Evolutionary conservation across 495 filamentous ascomycete genomes (phyloP).

Genomic region (Podospora fimiseda): DNA sequence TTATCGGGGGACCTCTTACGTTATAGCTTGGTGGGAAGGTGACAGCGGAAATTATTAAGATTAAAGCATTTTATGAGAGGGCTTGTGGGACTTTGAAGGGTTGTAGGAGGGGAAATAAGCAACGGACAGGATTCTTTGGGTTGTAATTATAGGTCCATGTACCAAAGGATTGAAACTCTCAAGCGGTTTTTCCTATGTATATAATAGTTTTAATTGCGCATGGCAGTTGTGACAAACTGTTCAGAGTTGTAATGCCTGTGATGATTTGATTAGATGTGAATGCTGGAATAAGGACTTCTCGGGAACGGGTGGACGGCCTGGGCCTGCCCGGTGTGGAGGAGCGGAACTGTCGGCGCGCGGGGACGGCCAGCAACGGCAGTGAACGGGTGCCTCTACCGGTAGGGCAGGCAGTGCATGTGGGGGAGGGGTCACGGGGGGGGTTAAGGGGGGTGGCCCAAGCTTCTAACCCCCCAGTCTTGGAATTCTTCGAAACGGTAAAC

Average conservation of each 20-base stretch:
- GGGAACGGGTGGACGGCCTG: too few relatives aligned
- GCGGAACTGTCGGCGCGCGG: neutral
- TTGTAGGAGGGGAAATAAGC: too few relatives aligned
- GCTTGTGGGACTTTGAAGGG: neutral
- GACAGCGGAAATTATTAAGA: neutral
- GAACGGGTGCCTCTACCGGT: neutral
- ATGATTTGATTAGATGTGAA: too few relatives aligned
- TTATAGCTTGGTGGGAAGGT: neutral
- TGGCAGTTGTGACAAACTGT: neutral
- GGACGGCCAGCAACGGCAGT: too few relatives aligned
- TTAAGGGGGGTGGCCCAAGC: neutral
- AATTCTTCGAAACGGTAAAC: too few relatives aligned
- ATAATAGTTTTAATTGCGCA: neutral
- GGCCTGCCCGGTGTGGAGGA: neutral
- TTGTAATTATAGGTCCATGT: neutral
- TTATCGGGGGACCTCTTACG: neutral
- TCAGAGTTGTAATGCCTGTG: neutral
- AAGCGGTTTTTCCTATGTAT: neutral
- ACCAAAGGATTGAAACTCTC: neutral
- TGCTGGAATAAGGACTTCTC: too few relatives aligned
- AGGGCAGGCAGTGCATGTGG: neutral
- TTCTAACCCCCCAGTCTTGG: neutral
- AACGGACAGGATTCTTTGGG: neutral
- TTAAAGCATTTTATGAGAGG: neutral
- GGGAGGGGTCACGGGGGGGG: neutral